These are phyloP conservation scores for Xanthoconium purpureum DNA, from an alignment of 768 basidiomycete genomes.

Conservation along the genomic window DNA sequence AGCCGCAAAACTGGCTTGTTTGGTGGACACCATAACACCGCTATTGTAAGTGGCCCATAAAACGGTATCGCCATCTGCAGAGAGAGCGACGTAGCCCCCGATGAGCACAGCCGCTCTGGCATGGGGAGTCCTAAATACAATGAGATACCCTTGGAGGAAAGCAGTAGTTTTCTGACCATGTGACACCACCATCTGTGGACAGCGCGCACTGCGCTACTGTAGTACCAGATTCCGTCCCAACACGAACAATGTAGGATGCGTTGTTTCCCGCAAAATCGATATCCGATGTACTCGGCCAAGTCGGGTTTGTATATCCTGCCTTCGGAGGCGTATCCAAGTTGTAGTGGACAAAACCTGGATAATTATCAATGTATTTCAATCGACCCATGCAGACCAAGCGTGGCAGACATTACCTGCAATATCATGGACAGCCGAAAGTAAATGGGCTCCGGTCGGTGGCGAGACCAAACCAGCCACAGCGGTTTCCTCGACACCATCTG, in stretches of 20 bases:
- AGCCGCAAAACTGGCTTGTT: conserved; percentile 1
- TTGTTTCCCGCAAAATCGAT: conserved; percentile 14
- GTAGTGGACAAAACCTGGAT: conserved; percentile 9
- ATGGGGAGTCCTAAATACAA: conserved; percentile 1
- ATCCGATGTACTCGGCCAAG: conserved; percentile 5
- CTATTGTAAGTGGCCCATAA: conserved; percentile 1
- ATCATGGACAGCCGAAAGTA: conserved; percentile 57
- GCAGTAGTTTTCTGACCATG: background rate
- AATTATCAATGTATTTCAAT: background rate
- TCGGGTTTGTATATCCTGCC: conserved; percentile 4
- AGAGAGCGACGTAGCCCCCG: conserved; percentile 8
- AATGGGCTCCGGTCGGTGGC: conserved; percentile 54
- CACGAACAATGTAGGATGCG: conserved; percentile 4
- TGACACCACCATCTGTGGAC: conserved; percentile 9
- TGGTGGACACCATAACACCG: conserved; percentile 11
- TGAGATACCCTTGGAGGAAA: background rate
- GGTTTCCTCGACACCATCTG: conserved; percentile 65
- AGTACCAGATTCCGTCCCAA: background rate
- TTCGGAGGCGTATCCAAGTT: conserved; percentile 1
- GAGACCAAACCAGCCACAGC: conserved; percentile 57
- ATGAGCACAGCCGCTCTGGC: conserved; percentile 7
- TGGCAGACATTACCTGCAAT: conserved; percentile 18
- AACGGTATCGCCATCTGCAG: conserved; percentile 8
- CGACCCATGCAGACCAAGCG: background rate
- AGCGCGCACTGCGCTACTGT: conserved; percentile 5